Base-by-base conservation (phyloP, 768 basidiomycete species). In the Crassisporium funariophilum region DNA sequence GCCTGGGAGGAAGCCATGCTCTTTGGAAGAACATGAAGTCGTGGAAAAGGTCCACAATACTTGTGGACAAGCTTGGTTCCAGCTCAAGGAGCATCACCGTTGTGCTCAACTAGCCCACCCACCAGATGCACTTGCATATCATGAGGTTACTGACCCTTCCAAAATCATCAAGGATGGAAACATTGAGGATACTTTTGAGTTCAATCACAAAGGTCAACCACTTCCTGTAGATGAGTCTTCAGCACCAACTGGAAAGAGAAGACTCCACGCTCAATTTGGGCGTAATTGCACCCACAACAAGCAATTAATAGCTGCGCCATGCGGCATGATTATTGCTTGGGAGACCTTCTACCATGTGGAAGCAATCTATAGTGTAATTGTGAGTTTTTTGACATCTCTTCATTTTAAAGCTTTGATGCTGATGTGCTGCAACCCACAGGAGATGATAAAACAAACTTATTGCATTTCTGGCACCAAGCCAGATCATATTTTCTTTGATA, bases 401-500 rank as follows among this genome's bases (percentile, higher is more conserved):
- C 20, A 1, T 33, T 35, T 40, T 3, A 15, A 43, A 13, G 13
- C 27, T 44, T 9, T 15, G 15, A 15, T 7, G 6, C n/a, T 15
- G 16, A 19, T 11, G 29, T 19, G 15, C 19, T 11, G 35, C n/a
- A 15, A 5, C 37, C 23, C n/a, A n/a, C 22, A 57, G 55, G 50
- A 55, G 19, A 41, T 61, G 24, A 55, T 63, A 29, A 49, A 55
- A 35, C 22, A 33, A 8, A 47, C 41, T 6, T 63, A 56, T 47
- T 36, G 38, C 19, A 22, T 41, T 12, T 19, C 12, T n/a, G 49
- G 47, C 19, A 34, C 13, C 5, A 46, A 50, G 29, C 67, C 65
- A 2, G 40, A 59, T 11, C 48, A 56, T 31, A 55, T 69, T 13
- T 59, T 64, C 38, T 67, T 55, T 42, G 66, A 69, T 56, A 67